Conservation (phyloP, 2,329 filamentous ascomycete genomes). For the Trichoderma polysporum region DNA sequence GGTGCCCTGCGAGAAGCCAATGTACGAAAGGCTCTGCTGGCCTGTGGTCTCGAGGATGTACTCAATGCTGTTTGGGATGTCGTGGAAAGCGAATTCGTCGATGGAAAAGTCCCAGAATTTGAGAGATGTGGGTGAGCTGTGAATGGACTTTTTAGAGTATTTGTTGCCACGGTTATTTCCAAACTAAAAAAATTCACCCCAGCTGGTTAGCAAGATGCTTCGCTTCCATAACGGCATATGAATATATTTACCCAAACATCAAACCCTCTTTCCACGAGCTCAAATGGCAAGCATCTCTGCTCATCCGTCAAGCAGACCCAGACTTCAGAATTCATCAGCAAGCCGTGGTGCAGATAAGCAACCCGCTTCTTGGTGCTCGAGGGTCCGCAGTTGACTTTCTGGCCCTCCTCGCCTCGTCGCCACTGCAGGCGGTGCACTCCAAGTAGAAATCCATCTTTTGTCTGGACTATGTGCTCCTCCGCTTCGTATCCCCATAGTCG, state of each 20-base stretch:
- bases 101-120: slow-evolving; percentile 98
- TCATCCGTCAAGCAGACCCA: slow-evolving; percentile 93
- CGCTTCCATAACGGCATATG: neutral
- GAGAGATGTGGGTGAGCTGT: slow-evolving; percentile 68
- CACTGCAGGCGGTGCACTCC: slow-evolving; percentile 86
- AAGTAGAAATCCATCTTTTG: slow-evolving; percentile 87
- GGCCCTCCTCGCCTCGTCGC: slow-evolving; percentile 76
- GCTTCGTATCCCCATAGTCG: slow-evolving; percentile 86
- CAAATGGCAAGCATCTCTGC: slow-evolving; percentile 82
- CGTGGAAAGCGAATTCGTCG: slow-evolving; percentile 96
- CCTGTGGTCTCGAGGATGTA: slow-evolving; percentile 85
- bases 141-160: slow-evolving; percentile 92
- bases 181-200: slow-evolving; percentile 51
- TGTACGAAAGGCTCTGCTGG: slow-evolving; percentile 84
- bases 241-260: slow-evolving; percentile 80
- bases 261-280: slow-evolving; percentile 84
- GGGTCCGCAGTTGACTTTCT: slow-evolving; percentile 70
- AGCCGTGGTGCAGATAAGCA: slow-evolving; percentile 89
- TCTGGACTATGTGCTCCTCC: slow-evolving; percentile 95
- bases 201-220: neutral
- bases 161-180: slow-evolving; percentile 99
- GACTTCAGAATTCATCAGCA: slow-evolving; percentile 98
- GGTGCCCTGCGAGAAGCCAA: slow-evolving; percentile 96
- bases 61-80: slow-evolving; percentile 91
- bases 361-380: slow-evolving; percentile 75